These are phyloP conservation scores for Candida namnaoensis DNA, from an alignment of 805 yeast genomes.

Conservation along the genomic window DNA sequence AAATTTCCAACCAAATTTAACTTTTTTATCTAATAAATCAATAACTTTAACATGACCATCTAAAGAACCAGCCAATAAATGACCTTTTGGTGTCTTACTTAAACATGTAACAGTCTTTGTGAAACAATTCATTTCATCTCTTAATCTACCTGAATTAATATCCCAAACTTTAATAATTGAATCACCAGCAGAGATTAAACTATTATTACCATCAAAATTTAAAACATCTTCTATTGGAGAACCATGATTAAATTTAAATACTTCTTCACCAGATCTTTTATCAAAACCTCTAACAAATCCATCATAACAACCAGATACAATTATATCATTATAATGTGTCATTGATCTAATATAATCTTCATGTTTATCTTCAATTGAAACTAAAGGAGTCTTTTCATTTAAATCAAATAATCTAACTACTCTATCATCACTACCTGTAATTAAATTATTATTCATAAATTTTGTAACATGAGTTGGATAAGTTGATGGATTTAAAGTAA, in stretches of 20 bases:
- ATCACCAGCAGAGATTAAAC: constrained; percentile 71
- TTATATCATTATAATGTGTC: constrained; percentile 69
- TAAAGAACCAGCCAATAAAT: constrained; percentile 82
- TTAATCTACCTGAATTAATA: constrained; percentile 62
- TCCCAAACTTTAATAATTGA: constrained; percentile 89
- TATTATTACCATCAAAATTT: constrained; percentile 64
- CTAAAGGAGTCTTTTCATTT: constrained; percentile 63
- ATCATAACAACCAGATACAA: constrained; percentile 94
- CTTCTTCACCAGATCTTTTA: constrained; percentile 55
- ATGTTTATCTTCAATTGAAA: constrained; percentile 57
- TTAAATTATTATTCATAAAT: constrained; percentile 66
- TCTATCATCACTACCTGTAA: constrained; percentile 90
- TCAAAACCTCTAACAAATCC: constrained; percentile 81
- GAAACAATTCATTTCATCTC: constrained; percentile 74
- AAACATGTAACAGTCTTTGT: constrained; percentile 89
- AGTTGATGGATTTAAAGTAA: constrained; percentile 72
- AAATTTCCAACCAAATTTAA: constrained; percentile 94
- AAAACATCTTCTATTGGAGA: constrained; percentile 83
- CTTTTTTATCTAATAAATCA: constrained; percentile 75
- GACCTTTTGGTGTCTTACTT: constrained; percentile 40
- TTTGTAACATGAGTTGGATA: constrained; percentile 92
- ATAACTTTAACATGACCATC: constrained; percentile 97
- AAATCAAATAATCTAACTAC: constrained; percentile 84
- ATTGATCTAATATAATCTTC: constrained; percentile 84
- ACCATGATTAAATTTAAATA: constrained; percentile 59